Evolutionary conservation across 371 early-diverging fungal species (phyloP).

Genomic region (Dinochytrium kinnereticum): DNA sequence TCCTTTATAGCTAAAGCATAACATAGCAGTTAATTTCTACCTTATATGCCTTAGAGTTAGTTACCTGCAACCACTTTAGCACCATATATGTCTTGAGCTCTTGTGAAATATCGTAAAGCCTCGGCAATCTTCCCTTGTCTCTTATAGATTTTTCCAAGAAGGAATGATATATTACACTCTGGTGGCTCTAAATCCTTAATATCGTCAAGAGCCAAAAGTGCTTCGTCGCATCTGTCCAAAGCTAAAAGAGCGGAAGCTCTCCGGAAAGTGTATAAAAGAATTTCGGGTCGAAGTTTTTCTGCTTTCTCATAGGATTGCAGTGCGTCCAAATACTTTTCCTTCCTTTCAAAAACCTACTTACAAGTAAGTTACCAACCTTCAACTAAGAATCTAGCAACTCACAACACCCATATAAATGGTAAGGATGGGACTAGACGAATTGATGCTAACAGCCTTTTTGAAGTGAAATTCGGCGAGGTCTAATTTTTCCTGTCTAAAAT

Average conservation of each 20-base stretch:
- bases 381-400: not conserved
- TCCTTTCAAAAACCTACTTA: slow-evolving; percentile 22
- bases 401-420: slow-evolving; percentile 67
- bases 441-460: slow-evolving; percentile 65
- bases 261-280: slow-evolving; percentile 25
- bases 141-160: slow-evolving; percentile 69
- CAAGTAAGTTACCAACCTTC: not conserved
- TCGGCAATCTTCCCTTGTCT: slow-evolving; percentile 58
- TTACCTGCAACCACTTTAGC: slow-evolving; percentile 8
- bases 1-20: not conserved
- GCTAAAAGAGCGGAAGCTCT: slow-evolving; percentile 59
- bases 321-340: slow-evolving; percentile 26
- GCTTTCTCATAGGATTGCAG: slow-evolving; percentile 22
- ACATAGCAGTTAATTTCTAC: too few relatives aligned
- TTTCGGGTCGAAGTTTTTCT: slow-evolving; percentile 24
- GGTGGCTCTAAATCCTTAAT: slow-evolving; percentile 52
- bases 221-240: slow-evolving; percentile 60
- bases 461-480: slow-evolving; percentile 70
- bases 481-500: slow-evolving; percentile 66
- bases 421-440: slow-evolving; percentile 64
- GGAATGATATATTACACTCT: slow-evolving; percentile 69
- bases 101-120: slow-evolving; percentile 64
- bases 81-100: slow-evolving; percentile 58
- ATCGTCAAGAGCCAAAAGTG: slow-evolving; percentile 59
- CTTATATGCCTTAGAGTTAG: too few relatives aligned